These are phyloP conservation scores for Verticillium dahliae DNA, from an alignment of 2,329 filamentous ascomycete species.

Conservation along the genomic window DNA sequence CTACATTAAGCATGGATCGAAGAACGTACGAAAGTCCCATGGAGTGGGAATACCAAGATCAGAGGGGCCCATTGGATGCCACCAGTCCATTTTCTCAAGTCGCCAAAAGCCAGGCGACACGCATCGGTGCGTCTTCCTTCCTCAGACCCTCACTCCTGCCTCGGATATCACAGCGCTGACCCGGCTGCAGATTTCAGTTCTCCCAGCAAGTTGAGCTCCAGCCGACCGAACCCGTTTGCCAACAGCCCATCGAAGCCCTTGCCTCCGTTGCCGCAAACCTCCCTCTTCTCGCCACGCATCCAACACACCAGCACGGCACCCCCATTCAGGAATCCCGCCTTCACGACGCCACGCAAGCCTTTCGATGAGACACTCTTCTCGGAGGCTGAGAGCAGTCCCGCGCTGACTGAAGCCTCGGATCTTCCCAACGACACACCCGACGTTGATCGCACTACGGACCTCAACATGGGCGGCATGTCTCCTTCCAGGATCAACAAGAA, in stretches of 20 bases:
- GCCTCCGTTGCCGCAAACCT: constrained; percentile 31
- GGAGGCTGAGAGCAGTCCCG: constrained; percentile 55
- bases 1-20: constrained; percentile 35
- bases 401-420: constrained; percentile 50
- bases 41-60: constrained; percentile 60
- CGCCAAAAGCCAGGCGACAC: constrained; percentile 27
- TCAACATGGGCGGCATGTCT: constrained; percentile 38
- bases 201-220: constrained; percentile 25
- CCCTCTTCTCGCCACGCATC: constrained; percentile 38
- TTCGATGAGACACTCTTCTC: constrained; percentile 47
- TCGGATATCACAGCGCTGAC: neutral
- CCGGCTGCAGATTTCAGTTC: constrained; percentile 22
- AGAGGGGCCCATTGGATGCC: constrained; percentile 46
- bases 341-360: constrained; percentile 55
- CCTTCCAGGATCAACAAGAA: constrained; percentile 40
- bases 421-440: constrained; percentile 46
- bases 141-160: neutral
- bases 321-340: constrained; percentile 56
- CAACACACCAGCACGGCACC: constrained; percentile 36
- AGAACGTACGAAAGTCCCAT: constrained; percentile 55
- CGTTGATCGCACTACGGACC: constrained; percentile 35
- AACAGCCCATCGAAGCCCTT: constrained; percentile 33
- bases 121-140: constrained; percentile 30
- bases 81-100: constrained; percentile 56
- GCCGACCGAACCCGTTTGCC: constrained; percentile 20